A percentile compares a stretch with the other conserved stretches of the same genome.
Evolutionary conservation across 768 basidiomycete genomes (phyloP).

Genomic region (Lentinus brumalis): DNA sequence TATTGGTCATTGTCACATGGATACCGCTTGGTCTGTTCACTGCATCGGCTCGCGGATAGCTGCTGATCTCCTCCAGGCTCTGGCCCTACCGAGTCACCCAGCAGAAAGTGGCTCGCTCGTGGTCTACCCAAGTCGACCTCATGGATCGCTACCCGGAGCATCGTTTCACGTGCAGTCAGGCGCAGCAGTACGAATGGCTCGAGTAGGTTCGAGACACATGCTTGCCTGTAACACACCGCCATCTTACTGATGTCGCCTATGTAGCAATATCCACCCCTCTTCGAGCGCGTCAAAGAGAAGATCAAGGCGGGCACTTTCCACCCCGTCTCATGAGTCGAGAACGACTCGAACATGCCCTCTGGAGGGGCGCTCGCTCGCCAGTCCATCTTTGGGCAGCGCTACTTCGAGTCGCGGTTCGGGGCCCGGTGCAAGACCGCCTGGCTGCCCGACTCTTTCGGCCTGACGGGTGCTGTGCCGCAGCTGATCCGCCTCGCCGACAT

Average conservation of each 20-base stretch:
- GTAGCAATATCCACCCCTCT: constrained; percentile 80
- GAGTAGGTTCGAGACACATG: constrained; percentile 59
- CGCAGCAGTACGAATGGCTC: constrained; percentile 96
- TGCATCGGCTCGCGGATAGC: neutral
- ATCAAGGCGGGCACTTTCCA: constrained; percentile 81
- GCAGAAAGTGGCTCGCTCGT: constrained; percentile 95
- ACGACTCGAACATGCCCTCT: constrained; percentile 92
- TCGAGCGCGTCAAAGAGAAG: constrained; percentile 76
- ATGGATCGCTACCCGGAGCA: constrained; percentile 98
- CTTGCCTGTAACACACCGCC: too few relatives aligned
- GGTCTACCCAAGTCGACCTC: constrained; percentile 96
- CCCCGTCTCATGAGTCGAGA: constrained; percentile 88
- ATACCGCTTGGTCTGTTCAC: constrained; percentile 68
- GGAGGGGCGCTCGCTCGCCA: constrained; percentile 93
- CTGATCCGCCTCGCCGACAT: constrained; percentile 75
- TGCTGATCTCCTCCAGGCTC: constrained; percentile 42
- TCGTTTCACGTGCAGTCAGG: constrained; percentile 83
- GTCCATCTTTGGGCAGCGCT: constrained; percentile 89
- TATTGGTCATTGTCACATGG: constrained; percentile 82
- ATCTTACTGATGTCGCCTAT: neutral
- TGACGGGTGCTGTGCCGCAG: constrained; percentile 91
- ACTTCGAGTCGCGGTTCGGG: constrained; percentile 57
- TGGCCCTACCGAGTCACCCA: constrained; percentile 97
- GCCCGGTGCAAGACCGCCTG: constrained; percentile 68
- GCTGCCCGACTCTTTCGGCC: constrained; percentile 91